These are phyloP conservation scores for Calycina herbarum DNA, from an alignment of 2,329 filamentous ascomycete species.

Conservation along the genomic window DNA sequence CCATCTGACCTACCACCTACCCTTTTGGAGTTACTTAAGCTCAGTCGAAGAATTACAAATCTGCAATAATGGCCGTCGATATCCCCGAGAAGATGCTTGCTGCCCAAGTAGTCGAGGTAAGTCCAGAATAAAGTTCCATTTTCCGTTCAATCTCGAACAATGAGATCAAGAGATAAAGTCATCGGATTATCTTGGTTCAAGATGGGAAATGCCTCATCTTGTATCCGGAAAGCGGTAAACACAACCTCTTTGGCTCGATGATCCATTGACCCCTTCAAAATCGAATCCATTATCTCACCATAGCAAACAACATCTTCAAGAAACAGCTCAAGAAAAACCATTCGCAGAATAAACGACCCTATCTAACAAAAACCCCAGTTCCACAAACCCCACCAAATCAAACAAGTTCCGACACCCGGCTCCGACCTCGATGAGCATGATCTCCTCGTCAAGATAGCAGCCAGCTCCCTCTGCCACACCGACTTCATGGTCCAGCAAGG, in stretches of 20 bases:
- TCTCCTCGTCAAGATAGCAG: conserved; percentile 59
- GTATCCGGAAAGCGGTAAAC: no score
- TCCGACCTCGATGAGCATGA: conserved; percentile 47
- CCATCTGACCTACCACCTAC: neutral
- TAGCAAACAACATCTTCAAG: no score
- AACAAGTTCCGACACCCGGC: conserved; percentile 48
- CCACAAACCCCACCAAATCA: conserved; percentile 56
- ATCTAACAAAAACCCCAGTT: conserved; percentile 36
- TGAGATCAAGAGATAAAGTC: no score
- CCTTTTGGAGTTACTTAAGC: neutral
- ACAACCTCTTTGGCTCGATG: no score
- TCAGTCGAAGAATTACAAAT: neutral
- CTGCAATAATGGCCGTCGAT: conserved; percentile 19
- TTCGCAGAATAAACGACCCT: no score
- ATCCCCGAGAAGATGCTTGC: conserved; percentile 49
- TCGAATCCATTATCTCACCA: neutral
- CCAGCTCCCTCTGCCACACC: conserved; percentile 62
- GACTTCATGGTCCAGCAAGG: conserved; percentile 56
- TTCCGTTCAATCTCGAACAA: no score
- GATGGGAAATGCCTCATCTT: no score
- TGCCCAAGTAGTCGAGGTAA: conserved; percentile 47
- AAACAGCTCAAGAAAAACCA: no score
- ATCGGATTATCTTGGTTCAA: no score
- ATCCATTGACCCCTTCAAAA: neutral
- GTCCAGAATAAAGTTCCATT: neutral